These are phyloP conservation scores for Puccinia novopanici DNA, from an alignment of 1,284 basidiomycete species.

Conservation along the genomic window DNA sequence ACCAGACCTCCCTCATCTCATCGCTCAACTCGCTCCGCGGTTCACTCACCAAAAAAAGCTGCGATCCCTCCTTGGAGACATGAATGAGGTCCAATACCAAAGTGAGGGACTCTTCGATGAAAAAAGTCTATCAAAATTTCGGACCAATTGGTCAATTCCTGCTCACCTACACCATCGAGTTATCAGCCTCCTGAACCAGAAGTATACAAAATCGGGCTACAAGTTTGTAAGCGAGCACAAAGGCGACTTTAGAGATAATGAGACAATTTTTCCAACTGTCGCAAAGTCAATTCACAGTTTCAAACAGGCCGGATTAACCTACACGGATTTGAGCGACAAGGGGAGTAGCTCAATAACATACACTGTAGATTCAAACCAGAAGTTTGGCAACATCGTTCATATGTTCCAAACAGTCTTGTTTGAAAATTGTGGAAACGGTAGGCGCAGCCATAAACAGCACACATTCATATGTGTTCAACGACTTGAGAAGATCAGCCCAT, in stretches of 20 bases:
- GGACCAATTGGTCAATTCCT: constrained; percentile 17
- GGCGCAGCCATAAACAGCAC: neutral
- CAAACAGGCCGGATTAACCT: constrained; percentile 15
- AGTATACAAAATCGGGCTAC: neutral
- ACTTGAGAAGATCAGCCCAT: neutral
- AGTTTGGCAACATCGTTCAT: constrained; percentile 28
- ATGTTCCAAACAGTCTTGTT: constrained; percentile 21
- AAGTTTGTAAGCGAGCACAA: neutral
- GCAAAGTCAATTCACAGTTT: neutral
- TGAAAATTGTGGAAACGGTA: neutral
- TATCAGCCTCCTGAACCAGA: neutral
- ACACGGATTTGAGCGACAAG: constrained; percentile 19
- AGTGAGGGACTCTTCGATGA: neutral
- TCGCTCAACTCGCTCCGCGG: constrained; percentile 10
- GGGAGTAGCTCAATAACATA: constrained; percentile 37
- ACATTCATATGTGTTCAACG: constrained; percentile 26
- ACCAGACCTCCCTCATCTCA: neutral
- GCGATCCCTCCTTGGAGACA: constrained; percentile 33
- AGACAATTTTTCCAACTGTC: constrained; percentile 20
- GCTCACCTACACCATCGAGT: neutral
- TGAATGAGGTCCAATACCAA: constrained; percentile 14
- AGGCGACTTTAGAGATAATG: neutral
- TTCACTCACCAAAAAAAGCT: constrained; percentile 33
- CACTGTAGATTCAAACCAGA: neutral
- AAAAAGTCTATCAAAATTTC: neutral